Conservation (phyloP, 176 grass and related monocot species). For the Stipa capillata region DNA sequence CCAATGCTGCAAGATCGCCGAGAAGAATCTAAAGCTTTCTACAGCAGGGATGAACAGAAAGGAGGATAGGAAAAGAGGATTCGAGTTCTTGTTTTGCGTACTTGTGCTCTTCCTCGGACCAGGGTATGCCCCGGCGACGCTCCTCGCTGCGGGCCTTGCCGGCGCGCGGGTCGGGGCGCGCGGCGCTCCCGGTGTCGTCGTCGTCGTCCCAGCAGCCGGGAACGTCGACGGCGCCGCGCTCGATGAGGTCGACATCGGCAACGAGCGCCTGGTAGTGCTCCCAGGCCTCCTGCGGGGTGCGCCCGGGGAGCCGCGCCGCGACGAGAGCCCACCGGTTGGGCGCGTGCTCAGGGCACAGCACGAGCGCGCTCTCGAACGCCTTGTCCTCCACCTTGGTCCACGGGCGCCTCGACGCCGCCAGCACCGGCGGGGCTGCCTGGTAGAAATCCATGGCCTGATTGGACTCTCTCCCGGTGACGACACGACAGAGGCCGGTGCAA, state of each 20-base stretch:
- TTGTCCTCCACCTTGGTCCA: constrained; percentile 91
- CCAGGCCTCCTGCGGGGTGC: constrained; percentile 49
- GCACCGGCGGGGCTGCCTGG: too few species aligned
- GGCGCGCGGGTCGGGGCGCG: neutral
- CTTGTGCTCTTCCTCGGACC: constrained; percentile 91
- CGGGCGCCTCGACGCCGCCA: neutral
- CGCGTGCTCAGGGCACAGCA: constrained; percentile 44
- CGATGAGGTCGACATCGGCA: constrained; percentile 67
- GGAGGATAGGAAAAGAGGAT: neutral
- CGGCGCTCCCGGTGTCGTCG: neutral
- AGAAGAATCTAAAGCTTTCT: too few species aligned
- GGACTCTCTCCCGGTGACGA: neutral
- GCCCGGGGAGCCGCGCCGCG: constrained; percentile 38
- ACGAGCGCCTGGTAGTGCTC: constrained; percentile 66
- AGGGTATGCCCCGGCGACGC: constrained; percentile 48
- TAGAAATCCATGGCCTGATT: constrained; percentile 35
- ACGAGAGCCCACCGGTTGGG: constrained; percentile 62
- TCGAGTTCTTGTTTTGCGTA: neutral
- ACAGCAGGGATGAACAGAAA: too few species aligned
- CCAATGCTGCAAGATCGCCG: neutral
- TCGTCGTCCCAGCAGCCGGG: constrained; percentile 35
- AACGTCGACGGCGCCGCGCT: constrained; percentile 53
- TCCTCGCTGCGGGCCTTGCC: neutral
- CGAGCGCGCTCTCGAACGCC: constrained; percentile 75
- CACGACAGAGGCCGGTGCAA: neutral